Conservation (phyloP, 306 rosid species). For the Rosa chinensis region DNA sequence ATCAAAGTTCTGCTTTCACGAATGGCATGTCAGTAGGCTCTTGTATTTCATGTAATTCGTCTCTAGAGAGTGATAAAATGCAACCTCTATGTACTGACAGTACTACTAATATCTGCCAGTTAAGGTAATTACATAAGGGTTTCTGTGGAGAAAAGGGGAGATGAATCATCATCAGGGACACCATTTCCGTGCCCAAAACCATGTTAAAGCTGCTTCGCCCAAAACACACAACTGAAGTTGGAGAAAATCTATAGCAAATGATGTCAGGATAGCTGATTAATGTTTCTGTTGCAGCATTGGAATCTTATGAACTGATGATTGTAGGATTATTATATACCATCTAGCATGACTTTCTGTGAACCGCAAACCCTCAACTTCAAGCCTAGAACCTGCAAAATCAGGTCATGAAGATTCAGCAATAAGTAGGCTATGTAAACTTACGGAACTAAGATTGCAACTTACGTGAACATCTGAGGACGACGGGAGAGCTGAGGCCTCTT, state of each 20-base stretch:
- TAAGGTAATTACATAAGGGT: neutral
- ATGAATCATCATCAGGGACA: neutral
- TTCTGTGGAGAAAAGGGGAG: neutral
- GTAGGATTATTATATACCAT: neutral
- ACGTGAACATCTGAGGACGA: constrained; percentile 85
- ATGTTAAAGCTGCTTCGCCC: constrained; percentile 12
- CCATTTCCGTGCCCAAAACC: neutral
- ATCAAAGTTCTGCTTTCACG: neutral
- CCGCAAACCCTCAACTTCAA: constrained; percentile 27
- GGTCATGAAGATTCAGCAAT: constrained; percentile 27
- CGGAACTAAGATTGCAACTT: constrained; percentile 27
- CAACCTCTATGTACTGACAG: neutral
- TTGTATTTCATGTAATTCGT: neutral
- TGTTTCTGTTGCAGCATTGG: neutral
- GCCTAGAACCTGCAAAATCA: constrained; percentile 68
- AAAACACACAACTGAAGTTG: neutral
- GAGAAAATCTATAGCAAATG: neutral
- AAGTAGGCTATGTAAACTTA: neutral
- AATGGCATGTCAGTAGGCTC: neutral
- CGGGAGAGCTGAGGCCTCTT: constrained; percentile 95
- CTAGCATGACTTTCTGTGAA: constrained; percentile 22
- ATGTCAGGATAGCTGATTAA: neutral
- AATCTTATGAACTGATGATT: too few species aligned
- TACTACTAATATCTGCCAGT: neutral
- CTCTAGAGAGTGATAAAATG: neutral